These are phyloP conservation scores for Venturia pyrina DNA, from an alignment of 2,329 filamentous ascomycete genomes.

Conservation along the genomic window DNA sequence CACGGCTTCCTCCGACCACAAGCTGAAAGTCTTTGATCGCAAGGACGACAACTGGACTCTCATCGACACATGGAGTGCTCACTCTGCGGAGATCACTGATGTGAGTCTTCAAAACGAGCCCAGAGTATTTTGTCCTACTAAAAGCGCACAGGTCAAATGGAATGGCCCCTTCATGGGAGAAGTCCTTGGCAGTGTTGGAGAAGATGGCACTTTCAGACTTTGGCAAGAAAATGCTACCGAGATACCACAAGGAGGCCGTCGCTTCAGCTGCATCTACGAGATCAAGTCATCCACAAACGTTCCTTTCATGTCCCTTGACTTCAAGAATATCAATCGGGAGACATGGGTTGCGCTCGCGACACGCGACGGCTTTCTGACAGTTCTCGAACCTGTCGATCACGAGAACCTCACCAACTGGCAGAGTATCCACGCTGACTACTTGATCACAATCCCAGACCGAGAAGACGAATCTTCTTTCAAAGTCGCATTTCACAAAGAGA, in stretches of 20 bases:
- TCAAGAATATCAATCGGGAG: conserved; percentile 75
- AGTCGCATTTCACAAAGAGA: conserved; percentile 81
- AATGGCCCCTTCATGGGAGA: conserved; percentile 83
- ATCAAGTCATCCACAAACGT: conserved; percentile 57
- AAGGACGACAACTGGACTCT: conserved; percentile 68
- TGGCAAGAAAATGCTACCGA: conserved; percentile 88
- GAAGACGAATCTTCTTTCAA: conserved; percentile 83
- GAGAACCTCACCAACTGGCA: conserved; percentile 71
- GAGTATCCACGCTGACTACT: conserved; percentile 58
- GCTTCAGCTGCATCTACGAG: conserved; percentile 64
- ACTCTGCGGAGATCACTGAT: conserved; percentile 83
- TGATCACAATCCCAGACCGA: conserved; percentile 47
- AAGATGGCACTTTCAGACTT: conserved; percentile 81
- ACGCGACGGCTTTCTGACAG: conserved; percentile 65
- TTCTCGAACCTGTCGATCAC: conserved; percentile 78
- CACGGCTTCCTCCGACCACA: conserved; percentile 84
- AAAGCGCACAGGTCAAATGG: conserved; percentile 66
- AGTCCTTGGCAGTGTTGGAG: conserved; percentile 76
- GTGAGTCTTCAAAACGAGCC: conserved; percentile 38
- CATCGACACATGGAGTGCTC: conserved; percentile 80
- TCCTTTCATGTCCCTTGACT: conserved; percentile 67
- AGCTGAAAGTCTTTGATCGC: conserved; percentile 82
- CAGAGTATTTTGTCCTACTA: background rate
- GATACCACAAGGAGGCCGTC: conserved; percentile 59
- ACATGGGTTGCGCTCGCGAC: conserved; percentile 80